Evolutionary conservation across 2,329 filamentous ascomycete species (phyloP), one percentile per base, ranked within the genome.

Genomic region (Penicillium palitans): DNA sequence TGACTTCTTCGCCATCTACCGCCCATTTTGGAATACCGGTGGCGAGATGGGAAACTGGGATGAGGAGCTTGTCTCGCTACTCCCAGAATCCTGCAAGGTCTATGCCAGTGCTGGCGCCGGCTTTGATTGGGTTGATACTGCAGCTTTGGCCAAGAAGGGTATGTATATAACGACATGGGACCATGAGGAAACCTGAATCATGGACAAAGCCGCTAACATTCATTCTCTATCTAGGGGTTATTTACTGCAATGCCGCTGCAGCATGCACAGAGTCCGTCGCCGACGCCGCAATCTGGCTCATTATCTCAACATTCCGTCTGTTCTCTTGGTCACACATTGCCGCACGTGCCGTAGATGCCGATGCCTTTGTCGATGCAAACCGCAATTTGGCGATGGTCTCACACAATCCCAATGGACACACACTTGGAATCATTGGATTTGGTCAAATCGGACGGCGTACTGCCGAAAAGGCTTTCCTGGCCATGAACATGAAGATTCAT

Each of bases 231-330:
- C 9, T 12, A 72, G 70, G 69, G 12, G 65, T 72, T 3, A 44
- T 63, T 17, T 91, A 91, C 75, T 91, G 88, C 79, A 91, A 91
- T 74, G 83, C 85, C 3, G 88, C 87, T 2, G 81, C 85, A 2
- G 87, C 88, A 0, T 87, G 87, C 37, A 87, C 87, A 7, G 89
- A 91, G 67, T 85, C 88, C 5, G 88, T 91, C 1, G 88, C 88
- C 51, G 89, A 91, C 72, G 85, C 89, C 61, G 85, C 87, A 19
- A 79, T 90, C 41, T 87, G 86, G 67, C 82, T 89, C 65, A 84
- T 91, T 64, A 83, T 92, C 50, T 83, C 84, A 9, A 86, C 84
- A 15, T 91, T 90, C 77, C 86, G 89, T 52, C 81, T 84, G 46
- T 81, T 91, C 13, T 80, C 84, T 1, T 90, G 87, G 84, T 87